phyloP scores from a whole-genome alignment of 768 basidiomycete species.

The Symmetrospora coprosmae region DNA sequence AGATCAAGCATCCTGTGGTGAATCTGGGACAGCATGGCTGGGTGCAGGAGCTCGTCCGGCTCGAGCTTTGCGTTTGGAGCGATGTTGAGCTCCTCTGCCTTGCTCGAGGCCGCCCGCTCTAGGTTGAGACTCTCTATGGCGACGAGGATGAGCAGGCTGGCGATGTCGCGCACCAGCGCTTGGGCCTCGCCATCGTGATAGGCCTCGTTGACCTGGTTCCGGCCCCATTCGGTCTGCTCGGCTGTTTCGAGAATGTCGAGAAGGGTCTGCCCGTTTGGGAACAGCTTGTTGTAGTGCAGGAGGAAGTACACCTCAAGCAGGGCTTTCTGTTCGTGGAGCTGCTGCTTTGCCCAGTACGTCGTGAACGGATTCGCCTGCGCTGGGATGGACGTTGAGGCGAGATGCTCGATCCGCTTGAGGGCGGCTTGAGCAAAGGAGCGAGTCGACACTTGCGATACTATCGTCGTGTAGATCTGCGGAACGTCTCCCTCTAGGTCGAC shows the following conservation, averaged over 20 bases:
- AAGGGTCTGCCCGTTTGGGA: conserved; percentile 53
- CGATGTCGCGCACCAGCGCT: conserved; percentile 47
- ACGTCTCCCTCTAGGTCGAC: too few relatives aligned
- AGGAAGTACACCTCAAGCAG: conserved; percentile 77
- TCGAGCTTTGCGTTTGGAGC: conserved; percentile 23
- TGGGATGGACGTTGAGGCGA: conserved; percentile 42
- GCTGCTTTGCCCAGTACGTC: conserved; percentile 33
- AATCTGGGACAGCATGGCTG: conserved; percentile 43
- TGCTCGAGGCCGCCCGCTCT: conserved; percentile 41
- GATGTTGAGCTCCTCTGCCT: conserved; percentile 22
- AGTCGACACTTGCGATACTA: conserved; percentile 40
- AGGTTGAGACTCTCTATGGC: conserved; percentile 61
- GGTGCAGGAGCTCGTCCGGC: conserved; percentile 34
- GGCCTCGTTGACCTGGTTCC: conserved; percentile 49
- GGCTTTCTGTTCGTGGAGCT: conserved; percentile 53
- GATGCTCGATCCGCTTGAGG: conserved; percentile 47
- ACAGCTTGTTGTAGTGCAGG: conserved; percentile 63
- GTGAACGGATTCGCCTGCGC: conserved; percentile 46
- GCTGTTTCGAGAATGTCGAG: conserved; percentile 52
- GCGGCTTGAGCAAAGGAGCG: conserved; percentile 50
- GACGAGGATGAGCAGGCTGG: conserved; percentile 41
- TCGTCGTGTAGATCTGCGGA: too few relatives aligned
- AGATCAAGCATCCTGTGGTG: conserved; percentile 51
- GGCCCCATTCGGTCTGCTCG: conserved; percentile 53
- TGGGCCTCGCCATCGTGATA: conserved; percentile 56